phyloP scores from a whole-genome alignment of 2,329 filamentous ascomycete genomes.

The Aspergillus ustus region DNA sequence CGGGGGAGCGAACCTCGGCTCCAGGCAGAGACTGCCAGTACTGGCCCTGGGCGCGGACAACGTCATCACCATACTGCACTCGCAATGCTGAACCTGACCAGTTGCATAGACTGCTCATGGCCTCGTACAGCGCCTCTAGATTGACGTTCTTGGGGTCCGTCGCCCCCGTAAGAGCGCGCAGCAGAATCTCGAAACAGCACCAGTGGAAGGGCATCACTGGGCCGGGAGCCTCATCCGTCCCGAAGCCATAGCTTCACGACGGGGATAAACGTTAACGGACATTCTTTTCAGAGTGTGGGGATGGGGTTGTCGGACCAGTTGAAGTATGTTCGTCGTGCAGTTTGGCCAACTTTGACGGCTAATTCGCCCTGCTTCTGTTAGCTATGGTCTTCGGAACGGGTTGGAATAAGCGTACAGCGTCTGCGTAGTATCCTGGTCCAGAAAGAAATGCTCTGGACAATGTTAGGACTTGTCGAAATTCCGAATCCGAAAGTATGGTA shows the following conservation, averaged over 20 bases:
- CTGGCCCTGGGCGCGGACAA: slow-evolving; percentile 26
- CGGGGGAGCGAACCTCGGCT: slow-evolving; percentile 20
- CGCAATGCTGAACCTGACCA: slow-evolving; percentile 19
- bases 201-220: slow-evolving; percentile 29
- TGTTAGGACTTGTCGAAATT: background rate
- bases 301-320: slow-evolving; percentile 20
- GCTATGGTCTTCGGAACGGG: background rate
- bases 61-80: slow-evolving; percentile 25
- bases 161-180: slow-evolving; percentile 22
- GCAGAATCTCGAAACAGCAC: slow-evolving; percentile 28
- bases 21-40: slow-evolving; percentile 30
- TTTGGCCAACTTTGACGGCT: slow-evolving; percentile 22
- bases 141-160: slow-evolving; percentile 21
- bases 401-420: slow-evolving; percentile 17
- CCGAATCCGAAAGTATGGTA: background rate
- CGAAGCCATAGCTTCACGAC: slow-evolving; percentile 23
- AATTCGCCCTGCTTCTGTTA: slow-evolving; percentile 25
- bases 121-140: slow-evolving; percentile 23
- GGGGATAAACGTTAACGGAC: slow-evolving; percentile 1
- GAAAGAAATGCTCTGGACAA: slow-evolving; percentile 23
- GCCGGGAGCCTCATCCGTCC: slow-evolving; percentile 25
- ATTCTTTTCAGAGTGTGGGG: background rate
- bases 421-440: slow-evolving; percentile 28
- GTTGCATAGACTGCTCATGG: slow-evolving; percentile 23
- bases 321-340: slow-evolving; percentile 15